phyloP scores from a whole-genome alignment of 2,329 filamentous ascomycete species.

The Neocucurbitaria cava region DNA sequence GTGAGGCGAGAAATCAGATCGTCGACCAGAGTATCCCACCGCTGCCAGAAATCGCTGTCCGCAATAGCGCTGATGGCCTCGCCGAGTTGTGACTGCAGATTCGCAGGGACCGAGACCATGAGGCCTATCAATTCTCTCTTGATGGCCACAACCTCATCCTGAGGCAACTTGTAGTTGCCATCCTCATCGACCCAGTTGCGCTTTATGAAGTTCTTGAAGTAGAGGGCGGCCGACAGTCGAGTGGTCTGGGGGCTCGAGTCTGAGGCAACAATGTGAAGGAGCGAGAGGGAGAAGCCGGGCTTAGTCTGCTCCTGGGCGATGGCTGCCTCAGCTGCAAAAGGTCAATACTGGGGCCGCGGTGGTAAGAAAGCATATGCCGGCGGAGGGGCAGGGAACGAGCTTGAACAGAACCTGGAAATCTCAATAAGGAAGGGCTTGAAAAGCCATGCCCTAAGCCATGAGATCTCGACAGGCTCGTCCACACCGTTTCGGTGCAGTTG shows the following conservation, averaged over 20 bases:
- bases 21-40: conserved; percentile 94
- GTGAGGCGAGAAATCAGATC: conserved; percentile 91
- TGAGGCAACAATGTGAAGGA: conserved; percentile 89
- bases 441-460: neutral
- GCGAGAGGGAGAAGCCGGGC: conserved; percentile 81
- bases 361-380: neutral
- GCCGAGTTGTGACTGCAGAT: conserved; percentile 90
- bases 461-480: too few species aligned
- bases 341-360: conserved; percentile 22
- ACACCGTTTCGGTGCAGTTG: neutral
- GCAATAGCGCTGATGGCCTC: conserved; percentile 97
- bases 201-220: conserved; percentile 98
- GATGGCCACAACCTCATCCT: conserved; percentile 84
- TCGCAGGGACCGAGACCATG: conserved; percentile 90
- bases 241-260: conserved; percentile 76
- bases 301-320: conserved; percentile 81
- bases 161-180: conserved; percentile 86
- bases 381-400: neutral
- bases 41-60: conserved; percentile 95
- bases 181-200: conserved; percentile 95
- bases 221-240: conserved; percentile 84
- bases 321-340: conserved; percentile 74
- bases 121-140: conserved; percentile 94
- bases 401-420: neutral
- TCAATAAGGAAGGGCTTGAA: neutral